Base-by-base conservation (phyloP, 2,329 filamentous ascomycete species). In the Lasiodiplodia sp. region DNA sequence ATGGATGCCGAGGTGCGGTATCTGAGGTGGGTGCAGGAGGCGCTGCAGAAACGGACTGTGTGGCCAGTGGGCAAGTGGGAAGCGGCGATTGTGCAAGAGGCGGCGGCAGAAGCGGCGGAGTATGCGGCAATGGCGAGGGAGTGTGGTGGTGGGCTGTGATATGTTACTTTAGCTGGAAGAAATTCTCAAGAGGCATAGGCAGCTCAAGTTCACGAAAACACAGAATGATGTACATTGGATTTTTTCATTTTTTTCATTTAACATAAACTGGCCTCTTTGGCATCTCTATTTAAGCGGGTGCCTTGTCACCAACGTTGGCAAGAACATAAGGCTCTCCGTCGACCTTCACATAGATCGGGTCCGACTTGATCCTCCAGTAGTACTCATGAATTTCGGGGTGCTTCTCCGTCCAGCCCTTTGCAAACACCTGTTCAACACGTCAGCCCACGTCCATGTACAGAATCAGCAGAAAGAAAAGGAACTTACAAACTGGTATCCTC, bases 281-380 rank as follows among this genome's bases (percentile, higher is more conserved):
- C 7, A 3, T 2, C 7, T 28, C 3, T 10, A 12, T n/a, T 47
- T 14, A 47, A 2, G 40, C 40, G 16, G 44, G 44, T n/a, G 18
- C 18, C 40, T 37, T 49, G 40, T 49, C 58, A 14, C 58, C 58
- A 6, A 21, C 58, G 7, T 62, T 49, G 18, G 31, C 58, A 25
- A 62, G 16, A n/a, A 62, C 25, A 34, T 62, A 62, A 8, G 58
- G 40, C 23, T 62, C 16, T 3, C 40, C 58, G 6, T 62, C 58
- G 3, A 62, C 58, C 25, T 62, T 51, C 0, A 62, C 40, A 11
- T 34, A 62, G 4, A 62, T 16, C 0, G 58, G 58, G 34, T 62
- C 58, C 1, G 58, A 51, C 25, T 62, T 62, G 40, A 62, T 51
- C 25, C 58, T n/a, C 58, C 58, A 51, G 58, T 62, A 62, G 37